A percentile compares a stretch with the other conserved stretches of the same genome.
phyloP scores from a whole-genome alignment of 2,329 filamentous ascomycete genomes.

The Hypoxylon sp. region DNA sequence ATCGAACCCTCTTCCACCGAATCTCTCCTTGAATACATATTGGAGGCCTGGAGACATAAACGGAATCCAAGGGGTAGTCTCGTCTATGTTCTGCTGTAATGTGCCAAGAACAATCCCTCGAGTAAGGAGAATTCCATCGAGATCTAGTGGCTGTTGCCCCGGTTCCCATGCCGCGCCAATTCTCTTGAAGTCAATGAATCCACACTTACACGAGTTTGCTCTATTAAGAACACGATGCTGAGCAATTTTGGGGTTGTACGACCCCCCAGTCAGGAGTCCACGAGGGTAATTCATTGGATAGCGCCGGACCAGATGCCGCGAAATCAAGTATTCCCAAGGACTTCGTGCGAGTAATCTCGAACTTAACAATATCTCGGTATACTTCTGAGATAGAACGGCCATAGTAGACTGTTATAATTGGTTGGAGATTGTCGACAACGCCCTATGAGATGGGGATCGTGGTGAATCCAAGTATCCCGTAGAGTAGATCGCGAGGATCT shows the following conservation, averaged over 20 bases:
- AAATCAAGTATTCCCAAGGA: slow-evolving; percentile 32
- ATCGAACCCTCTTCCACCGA: slow-evolving; percentile 24
- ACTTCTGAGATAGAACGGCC: slow-evolving; percentile 25
- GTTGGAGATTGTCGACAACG: background rate
- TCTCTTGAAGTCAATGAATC: slow-evolving; percentile 22
- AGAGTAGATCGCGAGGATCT: slow-evolving; percentile 30
- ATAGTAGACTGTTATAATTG: slow-evolving; percentile 24
- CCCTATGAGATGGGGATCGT: slow-evolving; percentile 23
- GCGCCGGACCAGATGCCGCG: background rate
- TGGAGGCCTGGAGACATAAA: slow-evolving; percentile 22
- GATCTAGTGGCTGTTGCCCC: background rate
- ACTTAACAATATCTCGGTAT: slow-evolving; percentile 28
- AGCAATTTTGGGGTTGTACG: slow-evolving; percentile 12
- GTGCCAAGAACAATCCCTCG: slow-evolving; percentile 20
- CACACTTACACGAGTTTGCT: slow-evolving; percentile 33
- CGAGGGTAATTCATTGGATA: slow-evolving; percentile 20
- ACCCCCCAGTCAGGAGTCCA: slow-evolving; percentile 32
- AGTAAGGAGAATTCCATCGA: slow-evolving; percentile 10
- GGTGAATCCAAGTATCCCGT: slow-evolving; percentile 32
- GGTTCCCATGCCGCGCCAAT: slow-evolving; percentile 24
- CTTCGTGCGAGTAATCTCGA: slow-evolving; percentile 17
- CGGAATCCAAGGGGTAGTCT: slow-evolving; percentile 13
- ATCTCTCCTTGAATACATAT: slow-evolving; percentile 24
- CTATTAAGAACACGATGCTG: slow-evolving; percentile 28
- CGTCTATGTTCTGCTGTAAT: slow-evolving; percentile 14